Base-by-base conservation (phyloP, 768 basidiomycete species). In the Russula virescens region DNA sequence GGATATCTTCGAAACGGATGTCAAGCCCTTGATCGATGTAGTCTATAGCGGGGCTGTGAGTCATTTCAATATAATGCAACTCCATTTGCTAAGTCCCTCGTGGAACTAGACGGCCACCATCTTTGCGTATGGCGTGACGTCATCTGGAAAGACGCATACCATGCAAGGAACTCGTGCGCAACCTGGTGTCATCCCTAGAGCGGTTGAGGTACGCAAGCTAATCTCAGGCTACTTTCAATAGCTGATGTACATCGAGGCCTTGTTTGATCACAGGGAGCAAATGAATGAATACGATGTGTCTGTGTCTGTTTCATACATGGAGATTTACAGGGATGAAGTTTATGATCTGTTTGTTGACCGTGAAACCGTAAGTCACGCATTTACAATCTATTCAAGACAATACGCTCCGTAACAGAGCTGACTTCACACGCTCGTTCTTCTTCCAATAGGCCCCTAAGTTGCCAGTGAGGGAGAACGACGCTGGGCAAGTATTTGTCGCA, bases 281-380 rank as follows among this genome's bases (percentile, higher is more conserved):
- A 43, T 54, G 25, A 19, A 45, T 59, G 40, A 56, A 38, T 76
- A 79, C 47, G 72, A 78, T 42, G 78, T 84, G 5, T 77, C 79
- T 1, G 74, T 86, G 25, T 69, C 78, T 6, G 76, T 89, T 16
- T 88, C 88, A 1, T 94, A 94, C 65, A 89, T 91, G 83, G 92
- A 95, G 72, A 91, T 95, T 57, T 91, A 94, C 75, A 91, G 90
- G 70, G 92, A 95, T 69, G 93, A 95, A 65, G 88, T 89, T 3
- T 94, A 90, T 69, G 93, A 94, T 71, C 80, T 96, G 26, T 80
- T 95, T 3, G 89, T 89, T 1, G 77, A 81, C 55, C 78, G 88
- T 55, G 88, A 88, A 61, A 83, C 79, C 58, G 88, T 87, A 68
- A 23, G 83, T 77, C 31, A 10, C 28, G 3, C 42, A 3, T 5